A percentile compares a stretch with the other conserved stretches of the same genome.
Evolutionary conservation across 2,329 filamentous ascomycete species (phyloP).

Genomic region (Didymella pinodella): DNA sequence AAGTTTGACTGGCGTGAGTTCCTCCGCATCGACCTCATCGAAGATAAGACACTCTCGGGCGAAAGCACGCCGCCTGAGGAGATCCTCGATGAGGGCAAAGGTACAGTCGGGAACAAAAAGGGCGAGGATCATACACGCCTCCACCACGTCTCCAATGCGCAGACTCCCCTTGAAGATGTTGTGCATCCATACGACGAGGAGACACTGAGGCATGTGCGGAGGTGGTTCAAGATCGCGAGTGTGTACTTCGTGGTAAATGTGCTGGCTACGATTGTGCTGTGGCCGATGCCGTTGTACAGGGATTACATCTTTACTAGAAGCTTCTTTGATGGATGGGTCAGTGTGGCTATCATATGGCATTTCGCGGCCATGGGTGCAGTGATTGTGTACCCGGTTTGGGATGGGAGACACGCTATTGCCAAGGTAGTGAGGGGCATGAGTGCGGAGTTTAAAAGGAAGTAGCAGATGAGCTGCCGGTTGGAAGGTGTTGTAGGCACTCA

Average conservation of each 20-base stretch:
- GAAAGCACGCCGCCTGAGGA: constrained; percentile 14
- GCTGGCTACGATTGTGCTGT: constrained; percentile 64
- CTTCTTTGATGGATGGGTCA: constrained; percentile 83
- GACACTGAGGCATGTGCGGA: constrained; percentile 15
- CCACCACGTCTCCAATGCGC: constrained; percentile 8
- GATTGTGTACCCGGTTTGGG: constrained; percentile 79
- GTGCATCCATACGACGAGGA: constrained; percentile 21
- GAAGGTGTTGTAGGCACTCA: too few relatives aligned
- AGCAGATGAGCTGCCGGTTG: too few relatives aligned
- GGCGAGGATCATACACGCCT: neutral
- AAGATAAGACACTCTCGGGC: constrained; percentile 13
- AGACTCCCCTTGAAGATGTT: constrained; percentile 19
- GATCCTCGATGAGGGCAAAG: neutral
- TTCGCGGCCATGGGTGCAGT: constrained; percentile 76
- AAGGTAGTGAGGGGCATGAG: constrained; percentile 16
- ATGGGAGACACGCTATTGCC: constrained; percentile 55
- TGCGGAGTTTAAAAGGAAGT: neutral
- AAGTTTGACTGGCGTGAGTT: constrained; percentile 23
- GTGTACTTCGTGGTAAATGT: constrained; percentile 22
- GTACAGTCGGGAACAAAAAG: neutral
- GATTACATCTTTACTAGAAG: constrained; percentile 79
- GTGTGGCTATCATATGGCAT: constrained; percentile 72
- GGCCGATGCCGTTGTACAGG: constrained; percentile 91
- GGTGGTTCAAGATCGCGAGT: constrained; percentile 21
- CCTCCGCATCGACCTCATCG: constrained; percentile 21